phyloP scores from a whole-genome alignment of 2,329 filamentous ascomycete genomes.

The Aspergillus fischeri region DNA sequence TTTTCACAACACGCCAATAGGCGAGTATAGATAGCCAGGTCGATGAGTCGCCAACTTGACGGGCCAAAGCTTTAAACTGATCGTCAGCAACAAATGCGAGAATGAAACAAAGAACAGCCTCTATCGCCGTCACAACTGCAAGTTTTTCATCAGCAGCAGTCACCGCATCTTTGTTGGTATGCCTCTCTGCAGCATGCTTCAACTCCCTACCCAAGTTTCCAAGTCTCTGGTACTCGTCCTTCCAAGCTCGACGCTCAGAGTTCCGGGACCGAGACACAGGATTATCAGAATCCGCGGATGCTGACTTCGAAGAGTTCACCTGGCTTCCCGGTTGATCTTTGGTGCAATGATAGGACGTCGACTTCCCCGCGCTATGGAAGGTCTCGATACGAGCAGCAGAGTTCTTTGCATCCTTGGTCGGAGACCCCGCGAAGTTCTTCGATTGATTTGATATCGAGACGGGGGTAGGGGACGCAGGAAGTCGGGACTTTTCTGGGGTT shows the following conservation, averaged over 20 bases:
- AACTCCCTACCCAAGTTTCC: conserved; percentile 41
- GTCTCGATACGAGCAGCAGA: conserved; percentile 38
- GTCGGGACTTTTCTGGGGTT: conserved; percentile 34
- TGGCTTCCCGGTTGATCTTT: conserved; percentile 26
- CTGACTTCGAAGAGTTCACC: conserved; percentile 22
- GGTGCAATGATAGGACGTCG: conserved; percentile 29
- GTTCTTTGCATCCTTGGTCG: conserved; percentile 40
- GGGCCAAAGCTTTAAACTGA: conserved; percentile 32
- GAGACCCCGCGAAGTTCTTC: conserved; percentile 34
- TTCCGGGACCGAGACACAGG: conserved; percentile 22
- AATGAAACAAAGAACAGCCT: conserved; percentile 46
- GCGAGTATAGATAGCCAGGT: conserved; percentile 46
- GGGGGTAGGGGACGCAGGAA: conserved; percentile 28
- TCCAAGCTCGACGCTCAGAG: conserved; percentile 40
- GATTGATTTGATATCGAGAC: conserved; percentile 30
- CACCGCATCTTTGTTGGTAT: conserved; percentile 28
- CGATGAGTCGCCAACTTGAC: conserved; percentile 36
- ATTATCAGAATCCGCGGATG: conserved; percentile 25
- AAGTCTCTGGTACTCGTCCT: conserved; percentile 41
- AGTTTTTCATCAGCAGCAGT: conserved; percentile 33
- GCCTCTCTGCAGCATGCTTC: conserved; percentile 43
- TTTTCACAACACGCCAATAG: conserved; percentile 45
- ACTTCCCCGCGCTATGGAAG: conserved; percentile 37
- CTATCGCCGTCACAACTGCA: conserved; percentile 38
- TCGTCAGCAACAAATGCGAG: conserved; percentile 44